Base-by-base conservation (phyloP, 225 moss, liverwort and hornwort species). In the Sphagnum tenellum region DNA sequence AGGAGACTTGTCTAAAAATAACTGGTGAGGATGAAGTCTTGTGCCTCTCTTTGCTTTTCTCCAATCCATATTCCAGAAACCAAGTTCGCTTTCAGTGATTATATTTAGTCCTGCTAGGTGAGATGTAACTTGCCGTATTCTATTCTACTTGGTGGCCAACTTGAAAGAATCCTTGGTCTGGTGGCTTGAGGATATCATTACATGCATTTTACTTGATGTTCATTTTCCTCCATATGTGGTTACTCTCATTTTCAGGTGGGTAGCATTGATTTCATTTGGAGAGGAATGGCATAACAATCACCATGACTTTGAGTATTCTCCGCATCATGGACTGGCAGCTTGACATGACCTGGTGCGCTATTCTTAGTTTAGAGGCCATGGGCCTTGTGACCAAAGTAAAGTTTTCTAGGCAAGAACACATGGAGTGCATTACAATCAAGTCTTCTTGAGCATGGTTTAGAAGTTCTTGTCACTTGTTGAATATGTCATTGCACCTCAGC, bases 271-370 rank as follows among this genome's bases (percentile, higher is more conserved):
- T 57, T 92, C 96, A 2, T 98, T 98, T 54, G 96, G 96, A 45
- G 96, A 98, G 71, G 96, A 93, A 4, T 98, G 96, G 96, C 96
- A 98, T 58, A 98, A 98, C 48, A 98, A 98, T 64, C 96, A 98
- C 61, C 96, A 98, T 45, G 96, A 93, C 1, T 98, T 98, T 64
- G 96, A 98, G 56, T 98, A 90, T 10, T 98, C 96, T 5, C 92
- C 96, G 6, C 84, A 93, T 1, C 96, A 93, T 58, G 96, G 96
- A 57, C 63, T 98, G 96, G 96, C 89, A 98, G 74, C 49, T 98
- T 10, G 96, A 98, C 56, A 92, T 93, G 5, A 98, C 96, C 10
- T 98, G 92, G 92, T 90, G 90, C 69, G 61, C 89, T 0, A 89
- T 98, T 56, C 69, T 75, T 52, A 69, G 83, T 8, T 75, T 98